A percentile compares a stretch with the other conserved stretches of the same genome.
These are phyloP conservation scores for Striga asiatica DNA, from an alignment of 257 asterid genomes.

Conservation along the genomic window DNA sequence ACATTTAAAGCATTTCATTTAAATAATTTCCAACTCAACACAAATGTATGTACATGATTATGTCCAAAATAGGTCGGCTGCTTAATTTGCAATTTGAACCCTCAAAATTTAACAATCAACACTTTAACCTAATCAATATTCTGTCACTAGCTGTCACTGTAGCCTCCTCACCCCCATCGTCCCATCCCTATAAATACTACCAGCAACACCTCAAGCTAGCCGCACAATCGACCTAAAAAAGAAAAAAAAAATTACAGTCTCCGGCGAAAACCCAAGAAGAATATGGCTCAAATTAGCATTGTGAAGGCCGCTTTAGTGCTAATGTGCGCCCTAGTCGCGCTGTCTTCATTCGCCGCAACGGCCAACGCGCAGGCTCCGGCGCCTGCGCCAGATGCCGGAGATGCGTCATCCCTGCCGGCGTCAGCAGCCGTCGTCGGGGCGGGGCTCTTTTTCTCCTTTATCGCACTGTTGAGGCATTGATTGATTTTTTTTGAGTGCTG, in stretches of 20 bases:
- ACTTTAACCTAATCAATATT: constrained; percentile 1
- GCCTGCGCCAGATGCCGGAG: constrained; percentile 45
- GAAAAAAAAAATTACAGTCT: too few species aligned
- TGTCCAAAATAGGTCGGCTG: too few species aligned
- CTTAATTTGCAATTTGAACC: too few species aligned
- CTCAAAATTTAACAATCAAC: too few species aligned
- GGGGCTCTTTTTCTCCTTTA: constrained; percentile 31
- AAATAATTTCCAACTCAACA: too few species aligned
- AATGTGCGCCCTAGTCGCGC: constrained; percentile 18
- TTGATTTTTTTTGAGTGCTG: neutral
- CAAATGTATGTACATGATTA: too few species aligned
- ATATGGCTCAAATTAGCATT: constrained; percentile 46
- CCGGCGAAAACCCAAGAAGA: neutral
- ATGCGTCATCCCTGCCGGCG: constrained; percentile 29
- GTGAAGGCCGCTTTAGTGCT: constrained; percentile 16
- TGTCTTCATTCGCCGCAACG: constrained; percentile 19
- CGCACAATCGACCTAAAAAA: too few species aligned
- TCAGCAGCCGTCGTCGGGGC: constrained; percentile 28
- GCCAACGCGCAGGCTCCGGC: constrained; percentile 37
- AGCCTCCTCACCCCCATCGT: neutral
- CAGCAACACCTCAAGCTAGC: neutral
- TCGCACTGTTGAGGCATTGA: constrained; percentile 38
- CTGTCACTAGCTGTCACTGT: constrained; percentile 32
- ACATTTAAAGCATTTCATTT: too few species aligned
- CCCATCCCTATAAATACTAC: constrained; percentile 11